phyloP scores from a whole-genome alignment of 495 filamentous ascomycete genomes.

The Aspergillus homomorphus region DNA sequence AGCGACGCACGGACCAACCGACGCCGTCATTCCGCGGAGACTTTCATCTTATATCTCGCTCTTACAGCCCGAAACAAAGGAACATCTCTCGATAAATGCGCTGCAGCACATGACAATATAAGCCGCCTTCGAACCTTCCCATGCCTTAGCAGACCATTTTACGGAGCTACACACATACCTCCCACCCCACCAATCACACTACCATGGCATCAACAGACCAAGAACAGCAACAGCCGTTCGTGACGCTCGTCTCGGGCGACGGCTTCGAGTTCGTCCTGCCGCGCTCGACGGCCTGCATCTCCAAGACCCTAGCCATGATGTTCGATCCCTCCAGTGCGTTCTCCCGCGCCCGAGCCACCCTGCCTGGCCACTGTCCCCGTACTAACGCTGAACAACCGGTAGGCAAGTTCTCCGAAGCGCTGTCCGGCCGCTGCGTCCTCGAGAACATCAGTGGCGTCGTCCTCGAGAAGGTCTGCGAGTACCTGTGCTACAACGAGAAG shows the following conservation, averaged over 20 bases:
- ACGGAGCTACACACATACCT: too few relatives aligned
- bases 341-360: neutral
- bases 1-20: neutral
- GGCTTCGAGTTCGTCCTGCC: conserved; percentile 85
- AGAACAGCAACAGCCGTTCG: conserved; percentile 47
- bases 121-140: too few relatives aligned
- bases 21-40: neutral
- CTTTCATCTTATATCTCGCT: neutral
- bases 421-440: conserved; percentile 61
- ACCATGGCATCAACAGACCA: neutral
- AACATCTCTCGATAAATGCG: too few relatives aligned
- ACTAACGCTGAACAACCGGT: too few relatives aligned
- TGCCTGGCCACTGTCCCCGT: too few relatives aligned
- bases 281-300: conserved; percentile 69
- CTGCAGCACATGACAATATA: too few relatives aligned
- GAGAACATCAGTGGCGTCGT: conserved; percentile 77
- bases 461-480: conserved; percentile 88
- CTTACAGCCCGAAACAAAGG: neutral
- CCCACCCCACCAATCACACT: too few relatives aligned
- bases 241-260: conserved; percentile 84
- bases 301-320: conserved; percentile 80
- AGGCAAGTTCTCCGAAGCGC: conserved; percentile 71
- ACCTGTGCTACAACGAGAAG: conserved; percentile 86
- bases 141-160: too few relatives aligned
- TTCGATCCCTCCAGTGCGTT: conserved; percentile 70